A percentile compares a stretch with the other conserved stretches of the same genome.
Evolutionary conservation across 2,329 filamentous ascomycete species (phyloP).

Genomic region (Hypoxylon sp.): DNA sequence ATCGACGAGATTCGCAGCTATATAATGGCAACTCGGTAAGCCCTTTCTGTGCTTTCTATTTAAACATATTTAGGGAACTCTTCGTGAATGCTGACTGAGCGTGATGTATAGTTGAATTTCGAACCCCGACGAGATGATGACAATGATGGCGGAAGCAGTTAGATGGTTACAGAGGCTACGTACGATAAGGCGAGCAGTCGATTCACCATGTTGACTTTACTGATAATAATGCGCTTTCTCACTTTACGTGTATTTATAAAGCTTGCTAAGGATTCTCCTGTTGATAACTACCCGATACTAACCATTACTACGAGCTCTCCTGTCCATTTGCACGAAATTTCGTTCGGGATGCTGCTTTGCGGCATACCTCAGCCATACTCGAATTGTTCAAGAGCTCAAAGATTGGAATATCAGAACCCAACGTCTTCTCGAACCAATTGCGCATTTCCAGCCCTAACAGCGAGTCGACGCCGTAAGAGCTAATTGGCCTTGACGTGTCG

Average conservation of each 20-base stretch:
- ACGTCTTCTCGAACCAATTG: not conserved
- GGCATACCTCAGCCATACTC: not conserved
- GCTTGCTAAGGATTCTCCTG: too few relatives aligned
- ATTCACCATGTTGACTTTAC: not conserved
- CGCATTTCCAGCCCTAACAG: not conserved
- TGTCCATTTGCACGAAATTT: not conserved
- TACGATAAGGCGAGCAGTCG: not conserved
- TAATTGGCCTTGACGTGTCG: not conserved
- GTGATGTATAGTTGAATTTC: constrained; percentile 66
- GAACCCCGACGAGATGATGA: constrained; percentile 69
- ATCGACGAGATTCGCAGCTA: constrained; percentile 70
- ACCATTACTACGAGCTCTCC: too few relatives aligned
- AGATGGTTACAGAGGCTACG: not conserved
- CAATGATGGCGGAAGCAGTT: constrained; percentile 36
- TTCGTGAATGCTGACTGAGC: not conserved
- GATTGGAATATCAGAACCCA: not conserved
- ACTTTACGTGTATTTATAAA: not conserved
- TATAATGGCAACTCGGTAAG: constrained; percentile 92
- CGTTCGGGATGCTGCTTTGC: not conserved
- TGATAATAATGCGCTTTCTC: not conserved
- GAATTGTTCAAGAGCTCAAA: not conserved
- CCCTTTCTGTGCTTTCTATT: too few relatives aligned
- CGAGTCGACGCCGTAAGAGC: not conserved
- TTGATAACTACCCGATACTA: too few relatives aligned
- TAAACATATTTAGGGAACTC: too few relatives aligned